Evolutionary conservation across 495 filamentous ascomycete species (phyloP), one percentile per base, ranked within the genome.

Genomic region (Aspergillus egyptiacus): DNA sequence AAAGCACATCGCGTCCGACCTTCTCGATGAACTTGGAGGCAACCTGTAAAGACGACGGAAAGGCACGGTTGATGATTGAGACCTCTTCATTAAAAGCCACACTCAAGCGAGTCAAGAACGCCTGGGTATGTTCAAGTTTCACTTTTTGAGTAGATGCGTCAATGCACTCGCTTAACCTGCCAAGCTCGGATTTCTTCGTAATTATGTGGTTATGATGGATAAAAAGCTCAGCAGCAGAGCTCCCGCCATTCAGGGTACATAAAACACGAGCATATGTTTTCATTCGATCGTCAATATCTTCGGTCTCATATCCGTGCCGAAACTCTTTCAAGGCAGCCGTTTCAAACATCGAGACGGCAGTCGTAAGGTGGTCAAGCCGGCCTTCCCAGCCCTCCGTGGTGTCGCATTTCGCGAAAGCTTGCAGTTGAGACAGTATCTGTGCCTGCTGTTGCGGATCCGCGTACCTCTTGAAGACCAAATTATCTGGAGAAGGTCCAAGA

Each of bases 281-380:
- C 90, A 96, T 95, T 30, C 81, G 75, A 9, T 87, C 89, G 56
- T 95, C 85, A 43, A 94, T 80, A 66, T 99, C 91, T 61, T 83
- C 84, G n/a, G 80, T 81, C 62, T 94, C 88, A 52, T 90, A 89
- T 4, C 87, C 94, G 53, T 86, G 85, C 62, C 95, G 87, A 58
- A 97, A 97, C 65, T 97, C 91, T 42, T 85, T 78, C 42, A 95
- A 67, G 6, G 91, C 91, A 3, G 90, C 88, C 46, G 83, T 90
- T 66, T 97, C 91, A 57, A 99, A 97, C 55, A 91, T 85, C 20
- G 76, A 76, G 34, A 85, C 75, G 72, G 93, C 87, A n/a, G 69
- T 69, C 15, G 81, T 74, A 22, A 99, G 66, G 54, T 83, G 83
- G 45, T 82, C 79, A 50, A 84, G 74, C 15, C 93, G 69, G 52